These are phyloP conservation scores for Penicillium robsamsonii DNA, from an alignment of 495 filamentous ascomycete genomes.

Conservation along the genomic window DNA sequence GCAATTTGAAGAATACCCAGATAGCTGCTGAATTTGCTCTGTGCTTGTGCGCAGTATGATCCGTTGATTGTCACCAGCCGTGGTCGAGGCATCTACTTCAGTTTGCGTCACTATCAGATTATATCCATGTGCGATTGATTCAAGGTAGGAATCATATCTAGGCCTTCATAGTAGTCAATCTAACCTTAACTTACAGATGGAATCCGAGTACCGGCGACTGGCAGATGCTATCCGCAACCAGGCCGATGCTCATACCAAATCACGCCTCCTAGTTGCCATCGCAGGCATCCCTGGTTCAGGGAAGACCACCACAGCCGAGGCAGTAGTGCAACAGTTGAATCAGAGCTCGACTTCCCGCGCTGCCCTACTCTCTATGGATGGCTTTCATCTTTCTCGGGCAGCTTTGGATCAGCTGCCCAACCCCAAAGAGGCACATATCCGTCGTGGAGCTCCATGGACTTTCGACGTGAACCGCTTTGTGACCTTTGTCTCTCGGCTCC, in stretches of 20 bases:
- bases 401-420: slow-evolving; percentile 38
- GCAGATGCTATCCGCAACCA: slow-evolving; percentile 23
- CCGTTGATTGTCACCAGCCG: not conserved
- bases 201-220: slow-evolving; percentile 26
- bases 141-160: slow-evolving; percentile 2
- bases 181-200: slow-evolving; percentile 18
- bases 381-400: slow-evolving; percentile 40
- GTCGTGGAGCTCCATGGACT: slow-evolving; percentile 44
- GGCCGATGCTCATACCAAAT: slow-evolving; percentile 20
- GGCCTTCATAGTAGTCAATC: not conserved
- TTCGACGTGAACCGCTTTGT: slow-evolving; percentile 38
- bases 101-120: not conserved
- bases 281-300: slow-evolving; percentile 49
- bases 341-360: slow-evolving; percentile 13
- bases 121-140: not conserved
- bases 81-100: slow-evolving; percentile 1
- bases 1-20: not conserved
- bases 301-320: slow-evolving; percentile 47
- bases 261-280: slow-evolving; percentile 39
- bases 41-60: not conserved
- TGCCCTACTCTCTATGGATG: slow-evolving; percentile 41
- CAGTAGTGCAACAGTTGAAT: slow-evolving; percentile 35
- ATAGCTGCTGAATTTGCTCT: not conserved
- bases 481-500: slow-evolving; percentile 23
- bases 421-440: slow-evolving; percentile 34